Evolutionary conservation across 139 green algal genomes (phyloP).

Genomic region (Volvox reticuliferus): DNA sequence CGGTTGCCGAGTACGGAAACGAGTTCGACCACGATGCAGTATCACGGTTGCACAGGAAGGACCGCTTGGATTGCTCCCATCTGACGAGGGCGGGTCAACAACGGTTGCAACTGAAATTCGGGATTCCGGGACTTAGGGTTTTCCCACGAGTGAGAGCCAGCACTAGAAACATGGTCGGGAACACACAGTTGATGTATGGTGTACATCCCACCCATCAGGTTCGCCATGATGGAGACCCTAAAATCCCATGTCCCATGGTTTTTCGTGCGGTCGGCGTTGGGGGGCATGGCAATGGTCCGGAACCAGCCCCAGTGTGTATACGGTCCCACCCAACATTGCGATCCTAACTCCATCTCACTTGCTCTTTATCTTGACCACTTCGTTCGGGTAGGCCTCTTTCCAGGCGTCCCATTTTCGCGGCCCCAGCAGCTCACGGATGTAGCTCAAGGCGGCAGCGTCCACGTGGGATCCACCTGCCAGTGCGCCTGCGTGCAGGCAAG

Average conservation of each 20-base stretch:
- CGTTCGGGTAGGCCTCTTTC: not conserved
- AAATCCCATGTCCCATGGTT: no score
- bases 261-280: no score
- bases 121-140: no score
- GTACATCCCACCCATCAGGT: no score
- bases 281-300: no score
- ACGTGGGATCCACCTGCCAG: slow-evolving; percentile 30
- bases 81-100: not conserved
- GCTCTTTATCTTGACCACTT: not conserved
- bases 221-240: no score
- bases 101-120: no score
- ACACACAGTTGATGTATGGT: no score
- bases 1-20: not conserved
- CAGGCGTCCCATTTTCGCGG: slow-evolving; percentile 2
- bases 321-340: no score
- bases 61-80: slow-evolving; percentile 24
- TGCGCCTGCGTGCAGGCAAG: not conserved
- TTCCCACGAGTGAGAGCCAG: no score
- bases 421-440: slow-evolving; percentile 1
- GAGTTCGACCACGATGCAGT: not conserved
- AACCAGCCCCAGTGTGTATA: no score
- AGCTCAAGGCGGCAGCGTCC: not conserved
- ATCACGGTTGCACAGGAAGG: not conserved
- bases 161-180: no score
- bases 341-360: not conserved